A percentile compares a stretch with the other conserved stretches of the same genome.
Conservation (phyloP, 2,329 filamentous ascomycete genomes). For the Colletotrichum ledebouriae region DNA sequence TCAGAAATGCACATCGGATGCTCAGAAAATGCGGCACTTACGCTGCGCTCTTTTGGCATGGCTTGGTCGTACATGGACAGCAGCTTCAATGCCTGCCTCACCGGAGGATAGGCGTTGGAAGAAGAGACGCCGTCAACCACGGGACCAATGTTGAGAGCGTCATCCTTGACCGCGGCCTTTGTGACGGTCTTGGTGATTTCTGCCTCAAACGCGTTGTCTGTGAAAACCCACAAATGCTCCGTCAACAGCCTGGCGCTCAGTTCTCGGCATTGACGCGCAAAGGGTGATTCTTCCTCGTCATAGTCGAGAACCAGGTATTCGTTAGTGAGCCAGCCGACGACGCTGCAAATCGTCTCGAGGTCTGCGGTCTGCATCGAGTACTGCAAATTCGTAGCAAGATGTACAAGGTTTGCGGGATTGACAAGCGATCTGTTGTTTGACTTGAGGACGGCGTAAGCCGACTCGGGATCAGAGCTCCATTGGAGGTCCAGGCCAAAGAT, state of each 20-base stretch:
- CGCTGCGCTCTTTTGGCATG: slow-evolving; percentile 74
- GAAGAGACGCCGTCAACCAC: slow-evolving; percentile 63
- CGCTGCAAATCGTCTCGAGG: slow-evolving; percentile 65
- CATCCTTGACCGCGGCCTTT: slow-evolving; percentile 60
- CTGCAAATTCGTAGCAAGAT: slow-evolving; percentile 65
- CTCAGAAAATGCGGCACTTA: slow-evolving; percentile 52
- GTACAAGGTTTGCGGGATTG: slow-evolving; percentile 67
- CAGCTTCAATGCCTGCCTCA: slow-evolving; percentile 70
- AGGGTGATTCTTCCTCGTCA: slow-evolving; percentile 68
- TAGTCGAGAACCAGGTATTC: slow-evolving; percentile 69
- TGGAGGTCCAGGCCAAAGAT: slow-evolving; percentile 69
- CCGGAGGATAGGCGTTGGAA: slow-evolving; percentile 70
- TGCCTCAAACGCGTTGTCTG: slow-evolving; percentile 66
- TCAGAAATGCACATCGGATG: neutral
- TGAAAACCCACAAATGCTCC: slow-evolving; percentile 70
- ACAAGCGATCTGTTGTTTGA: slow-evolving; percentile 63
- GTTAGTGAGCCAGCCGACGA: slow-evolving; percentile 70
- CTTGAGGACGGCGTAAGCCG: slow-evolving; percentile 65
- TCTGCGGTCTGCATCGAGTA: slow-evolving; percentile 61
- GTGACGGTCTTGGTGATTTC: slow-evolving; percentile 69
- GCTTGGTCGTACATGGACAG: slow-evolving; percentile 73
- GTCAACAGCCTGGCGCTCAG: slow-evolving; percentile 68
- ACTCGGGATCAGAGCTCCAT: slow-evolving; percentile 63
- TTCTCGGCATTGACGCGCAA: slow-evolving; percentile 67
- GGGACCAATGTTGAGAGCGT: slow-evolving; percentile 64